Percentiles rank a stretch among this genome's conserved stretches.
Conservation (phyloP, 73 alveolate species). For the Paraurostyla sp. region DNA sequence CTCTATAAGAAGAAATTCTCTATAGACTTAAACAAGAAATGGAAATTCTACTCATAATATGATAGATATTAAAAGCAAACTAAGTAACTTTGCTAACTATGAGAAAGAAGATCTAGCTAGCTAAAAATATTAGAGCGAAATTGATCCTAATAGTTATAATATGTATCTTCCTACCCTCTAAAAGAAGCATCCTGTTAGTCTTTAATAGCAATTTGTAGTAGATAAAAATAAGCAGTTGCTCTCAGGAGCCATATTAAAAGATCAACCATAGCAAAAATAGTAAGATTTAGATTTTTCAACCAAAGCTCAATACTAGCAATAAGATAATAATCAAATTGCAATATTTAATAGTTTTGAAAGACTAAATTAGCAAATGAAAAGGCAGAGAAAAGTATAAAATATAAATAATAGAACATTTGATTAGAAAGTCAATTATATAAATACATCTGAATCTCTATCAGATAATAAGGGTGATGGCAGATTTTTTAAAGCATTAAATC, state of each 20-base stretch:
- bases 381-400: background rate
- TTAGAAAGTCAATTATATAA: background rate
- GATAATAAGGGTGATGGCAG: background rate
- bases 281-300: no score
- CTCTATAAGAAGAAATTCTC: no score
- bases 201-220: background rate
- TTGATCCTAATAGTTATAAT: background rate
- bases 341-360: constrained; percentile 20
- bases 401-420: background rate
- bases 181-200: background rate
- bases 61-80: no score
- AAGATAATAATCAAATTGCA: background rate
- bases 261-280: no score
- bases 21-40: no score
- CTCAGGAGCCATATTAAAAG: no score
- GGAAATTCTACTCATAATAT: no score
- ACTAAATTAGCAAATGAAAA: constrained; percentile 9
- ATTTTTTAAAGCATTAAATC: constrained; percentile 7
- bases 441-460: background rate
- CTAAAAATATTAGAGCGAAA: no score
- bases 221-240: background rate
- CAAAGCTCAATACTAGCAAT: background rate
- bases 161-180: background rate
- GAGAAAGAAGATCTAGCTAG: no score
- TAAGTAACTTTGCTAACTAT: no score